Evolutionary conservation across 164 flowering plant genomes (phyloP), one percentile per base, ranked within the genome.

Genomic region (Chimonanthus salicifolius): DNA sequence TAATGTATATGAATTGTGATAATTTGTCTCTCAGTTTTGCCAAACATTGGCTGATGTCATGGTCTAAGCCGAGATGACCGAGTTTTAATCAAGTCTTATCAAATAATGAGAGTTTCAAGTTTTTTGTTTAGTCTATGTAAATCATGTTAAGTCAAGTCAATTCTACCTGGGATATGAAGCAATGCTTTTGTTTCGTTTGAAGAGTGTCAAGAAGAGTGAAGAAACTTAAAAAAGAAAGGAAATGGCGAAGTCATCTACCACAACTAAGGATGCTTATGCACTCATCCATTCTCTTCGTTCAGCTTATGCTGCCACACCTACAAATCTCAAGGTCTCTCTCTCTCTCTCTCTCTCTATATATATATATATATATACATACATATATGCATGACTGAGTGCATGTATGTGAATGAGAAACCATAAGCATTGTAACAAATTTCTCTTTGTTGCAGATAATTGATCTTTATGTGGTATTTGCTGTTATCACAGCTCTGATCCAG

Each of bases 401-500:
- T 18, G 15, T 3, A 1, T 47, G 44, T 15, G 15, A 10, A 51
- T 50, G 47, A 18, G 15, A 16, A 49, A 46, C 49, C 62, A 21
- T 33, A 60, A 71, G 60, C 60, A 62, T 69, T 44, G 77, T 76
- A 70, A 67, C 20, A 43, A 58, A 7, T 13, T 60, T 70, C 3
- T 44, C 13, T 4, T 69, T 48, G 58, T 65, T 77, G 65, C 90
- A 92, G 98, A 84, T 94, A 76, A 88, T 94, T 70, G 98, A 94
- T 87, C 87, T 94, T 7, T 94, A 92, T 68, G 91, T 89, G 70
- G 54, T 86, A 16, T 94, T 92, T 47, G 91, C 96, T 1, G 83
- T 92, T 43, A 76, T 82, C 80, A 90, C 97, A 4, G 92, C 97
- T 71, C 69, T 88, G 21, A 88, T 94, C 68, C 98, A 94, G 94